Conservation (phyloP, 768 basidiomycete species). For the Psilocybe subaeruginosa region DNA sequence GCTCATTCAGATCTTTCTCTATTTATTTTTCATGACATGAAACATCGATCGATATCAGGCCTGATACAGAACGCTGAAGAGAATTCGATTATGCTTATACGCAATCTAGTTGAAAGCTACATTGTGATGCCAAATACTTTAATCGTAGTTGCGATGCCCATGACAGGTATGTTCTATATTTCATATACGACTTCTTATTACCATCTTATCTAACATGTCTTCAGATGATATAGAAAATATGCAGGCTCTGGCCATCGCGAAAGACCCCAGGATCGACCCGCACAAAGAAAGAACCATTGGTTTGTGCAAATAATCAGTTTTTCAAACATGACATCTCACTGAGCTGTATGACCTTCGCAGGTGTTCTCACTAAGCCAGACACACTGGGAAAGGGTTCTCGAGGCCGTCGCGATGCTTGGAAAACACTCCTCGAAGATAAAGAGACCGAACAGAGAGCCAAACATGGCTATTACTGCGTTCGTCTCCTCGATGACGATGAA, state of each 20-base stretch:
- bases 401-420: conserved; percentile 46
- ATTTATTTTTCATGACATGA: neutral
- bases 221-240: conserved; percentile 74
- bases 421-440: conserved; percentile 52
- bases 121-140: conserved; percentile 55
- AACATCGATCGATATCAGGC: neutral
- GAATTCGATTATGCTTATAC: conserved; percentile 43
- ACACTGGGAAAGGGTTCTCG: conserved; percentile 45
- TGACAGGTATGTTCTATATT: conserved; percentile 46
- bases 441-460: conserved; percentile 37
- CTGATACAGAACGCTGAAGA: neutral
- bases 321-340: no score
- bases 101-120: conserved; percentile 47
- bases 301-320: conserved; percentile 18
- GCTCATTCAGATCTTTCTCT: conserved; percentile 33
- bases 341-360: conserved; percentile 30
- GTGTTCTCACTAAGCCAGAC: conserved; percentile 75
- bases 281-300: conserved; percentile 66
- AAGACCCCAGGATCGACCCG: conserved; percentile 54
- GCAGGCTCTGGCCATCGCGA: conserved; percentile 56
- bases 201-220: neutral
- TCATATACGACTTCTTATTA: neutral
- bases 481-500: conserved; percentile 62
- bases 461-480: conserved; percentile 70
- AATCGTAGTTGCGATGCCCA: conserved; percentile 68